Conservation (phyloP, 768 basidiomycete species). For the Lactifluus hygrophoroides region DNA sequence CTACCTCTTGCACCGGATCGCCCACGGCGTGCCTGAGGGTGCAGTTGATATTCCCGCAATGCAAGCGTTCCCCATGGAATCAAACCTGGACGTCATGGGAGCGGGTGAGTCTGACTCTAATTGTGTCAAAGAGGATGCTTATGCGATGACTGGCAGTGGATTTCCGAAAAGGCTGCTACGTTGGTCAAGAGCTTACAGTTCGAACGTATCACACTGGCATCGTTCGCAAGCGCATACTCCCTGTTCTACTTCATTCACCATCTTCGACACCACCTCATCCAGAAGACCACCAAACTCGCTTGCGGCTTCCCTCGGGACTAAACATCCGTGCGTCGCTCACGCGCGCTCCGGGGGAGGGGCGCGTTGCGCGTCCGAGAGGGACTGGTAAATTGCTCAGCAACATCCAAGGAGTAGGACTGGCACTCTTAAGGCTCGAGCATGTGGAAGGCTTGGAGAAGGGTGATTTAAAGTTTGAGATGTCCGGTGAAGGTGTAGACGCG, state of each 20-base stretch:
- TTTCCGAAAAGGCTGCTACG: slow-evolving; percentile 95
- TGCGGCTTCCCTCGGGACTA: slow-evolving; percentile 14
- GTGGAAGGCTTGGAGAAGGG: slow-evolving; percentile 47
- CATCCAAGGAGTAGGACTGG: slow-evolving; percentile 55
- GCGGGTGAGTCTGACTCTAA: slow-evolving; percentile 53
- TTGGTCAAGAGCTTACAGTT: slow-evolving; percentile 95
- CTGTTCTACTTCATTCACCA: slow-evolving; percentile 49
- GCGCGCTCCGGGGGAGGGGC: slow-evolving; percentile 24
- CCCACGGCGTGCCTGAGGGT: slow-evolving; percentile 86
- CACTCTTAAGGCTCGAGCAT: slow-evolving; percentile 74
- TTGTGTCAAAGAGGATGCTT: slow-evolving; percentile 2
- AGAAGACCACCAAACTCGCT: not conserved
- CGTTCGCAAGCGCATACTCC: slow-evolving; percentile 82
- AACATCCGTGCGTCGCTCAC: slow-evolving; percentile 27
- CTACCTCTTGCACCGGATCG: slow-evolving; percentile 71
- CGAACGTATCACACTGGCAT: slow-evolving; percentile 93
- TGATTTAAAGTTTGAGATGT: slow-evolving; percentile 33
- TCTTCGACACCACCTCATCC: not conserved
- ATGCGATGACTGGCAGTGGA: slow-evolving; percentile 51
- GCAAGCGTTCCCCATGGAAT: slow-evolving; percentile 87
- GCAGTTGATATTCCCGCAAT: slow-evolving; percentile 62
- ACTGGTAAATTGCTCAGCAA: slow-evolving; percentile 68
- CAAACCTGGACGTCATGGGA: slow-evolving; percentile 91
- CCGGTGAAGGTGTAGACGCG: slow-evolving; percentile 19
- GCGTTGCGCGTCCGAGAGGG: slow-evolving; percentile 52